These are phyloP conservation scores for Camillea tinctor DNA, from an alignment of 2,329 filamentous ascomycete species.

Conservation along the genomic window DNA sequence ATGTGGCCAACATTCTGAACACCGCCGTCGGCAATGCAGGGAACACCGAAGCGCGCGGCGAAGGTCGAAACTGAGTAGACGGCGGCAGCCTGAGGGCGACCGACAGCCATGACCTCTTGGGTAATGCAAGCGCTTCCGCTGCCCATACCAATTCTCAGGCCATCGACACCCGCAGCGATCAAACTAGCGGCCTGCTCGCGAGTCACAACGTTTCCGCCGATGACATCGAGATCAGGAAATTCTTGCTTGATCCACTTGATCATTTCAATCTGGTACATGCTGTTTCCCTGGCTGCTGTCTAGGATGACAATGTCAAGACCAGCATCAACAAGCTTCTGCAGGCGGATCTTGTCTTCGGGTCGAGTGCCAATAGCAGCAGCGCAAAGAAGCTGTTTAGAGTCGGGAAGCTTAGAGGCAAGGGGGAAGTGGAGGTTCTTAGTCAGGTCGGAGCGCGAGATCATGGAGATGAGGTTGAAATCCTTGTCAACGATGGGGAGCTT, in stretches of 20 bases:
- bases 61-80: slow-evolving; percentile 90
- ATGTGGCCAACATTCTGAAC: slow-evolving; percentile 99
- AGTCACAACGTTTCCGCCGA: slow-evolving; percentile 97
- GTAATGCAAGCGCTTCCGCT: slow-evolving; percentile 98
- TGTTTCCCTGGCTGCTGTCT: slow-evolving; percentile 97
- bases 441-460: slow-evolving; percentile 91
- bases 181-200: slow-evolving; percentile 90
- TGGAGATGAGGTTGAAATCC: slow-evolving; percentile 81
- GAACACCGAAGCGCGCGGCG: slow-evolving; percentile 89
- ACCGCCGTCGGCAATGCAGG: slow-evolving; percentile 96
- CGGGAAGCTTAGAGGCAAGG: slow-evolving; percentile 89
- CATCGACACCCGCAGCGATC: slow-evolving; percentile 92
- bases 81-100: slow-evolving; percentile 89
- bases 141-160: slow-evolving; percentile 97
- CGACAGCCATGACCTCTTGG: slow-evolving; percentile 99
- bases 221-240: slow-evolving; percentile 85
- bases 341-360: slow-evolving; percentile 83
- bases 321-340: slow-evolving; percentile 87
- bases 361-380: slow-evolving; percentile 94
- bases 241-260: slow-evolving; percentile 91
- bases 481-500: slow-evolving; percentile 91
- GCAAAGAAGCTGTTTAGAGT: slow-evolving; percentile 96
- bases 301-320: slow-evolving; percentile 94
- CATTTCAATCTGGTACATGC: slow-evolving; percentile 98
- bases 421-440: slow-evolving; percentile 99